phyloP scores from a whole-genome alignment of 768 basidiomycete genomes.

The Boletus reticulatus region DNA sequence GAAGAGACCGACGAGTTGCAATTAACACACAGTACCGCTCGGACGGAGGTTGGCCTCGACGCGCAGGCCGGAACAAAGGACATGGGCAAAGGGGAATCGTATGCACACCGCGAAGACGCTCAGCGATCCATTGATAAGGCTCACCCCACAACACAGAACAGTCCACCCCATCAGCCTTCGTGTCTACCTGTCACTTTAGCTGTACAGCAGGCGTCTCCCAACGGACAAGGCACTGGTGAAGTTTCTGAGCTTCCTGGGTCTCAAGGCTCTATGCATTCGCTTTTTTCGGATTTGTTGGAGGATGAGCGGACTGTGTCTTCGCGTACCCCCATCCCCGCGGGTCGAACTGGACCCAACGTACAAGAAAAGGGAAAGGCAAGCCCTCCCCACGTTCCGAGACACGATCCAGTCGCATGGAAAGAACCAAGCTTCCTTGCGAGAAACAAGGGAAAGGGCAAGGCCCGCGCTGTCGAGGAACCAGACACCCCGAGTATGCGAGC shows the following conservation, averaged over 20 bases:
- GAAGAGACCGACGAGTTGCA: conserved; percentile 13
- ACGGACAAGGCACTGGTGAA: background rate
- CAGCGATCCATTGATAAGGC: conserved; percentile 6
- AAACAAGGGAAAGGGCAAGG: conserved; percentile 20
- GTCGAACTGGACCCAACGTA: background rate
- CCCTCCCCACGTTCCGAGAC: conserved; percentile 4
- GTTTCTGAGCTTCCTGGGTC: background rate
- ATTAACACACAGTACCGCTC: background rate
- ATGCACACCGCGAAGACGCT: background rate
- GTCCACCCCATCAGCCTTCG: background rate
- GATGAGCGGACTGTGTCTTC: background rate
- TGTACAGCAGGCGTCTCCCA: background rate
- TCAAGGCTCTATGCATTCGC: conserved; percentile 20
- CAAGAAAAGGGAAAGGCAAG: background rate
- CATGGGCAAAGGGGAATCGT: background rate
- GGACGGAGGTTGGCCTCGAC: background rate
- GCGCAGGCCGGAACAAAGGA: background rate
- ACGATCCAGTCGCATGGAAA: conserved; percentile 31
- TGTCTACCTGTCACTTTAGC: background rate
- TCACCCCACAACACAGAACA: background rate
- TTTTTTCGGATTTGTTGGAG: conserved; percentile 22
- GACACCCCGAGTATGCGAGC: background rate
- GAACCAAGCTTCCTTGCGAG: conserved; percentile 31
- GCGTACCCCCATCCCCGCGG: background rate
- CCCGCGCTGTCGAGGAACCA: conserved; percentile 3